Conservation (phyloP, 2,329 filamentous ascomycete genomes). For the Colletotrichum incanum region DNA sequence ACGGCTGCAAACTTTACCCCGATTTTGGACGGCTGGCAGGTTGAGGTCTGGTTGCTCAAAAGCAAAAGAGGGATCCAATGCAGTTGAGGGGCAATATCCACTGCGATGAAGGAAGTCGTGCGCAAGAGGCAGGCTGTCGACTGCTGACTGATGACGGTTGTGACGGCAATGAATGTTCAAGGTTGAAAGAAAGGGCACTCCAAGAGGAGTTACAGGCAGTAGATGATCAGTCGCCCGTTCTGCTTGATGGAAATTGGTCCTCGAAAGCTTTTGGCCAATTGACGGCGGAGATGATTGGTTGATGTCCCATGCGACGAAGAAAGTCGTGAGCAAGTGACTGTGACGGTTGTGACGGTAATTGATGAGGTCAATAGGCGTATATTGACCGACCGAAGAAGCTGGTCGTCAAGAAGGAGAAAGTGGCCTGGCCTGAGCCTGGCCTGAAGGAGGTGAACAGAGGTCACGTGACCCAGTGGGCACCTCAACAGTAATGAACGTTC, state of each 20-base stretch:
- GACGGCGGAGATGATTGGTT: neutral
- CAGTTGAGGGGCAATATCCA: neutral
- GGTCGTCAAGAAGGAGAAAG: too few relatives aligned
- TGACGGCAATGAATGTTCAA: neutral
- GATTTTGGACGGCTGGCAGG: neutral
- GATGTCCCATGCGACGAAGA: neutral
- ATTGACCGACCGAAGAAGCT: too few relatives aligned
- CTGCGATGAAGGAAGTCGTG: neutral
- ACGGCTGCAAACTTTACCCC: neutral
- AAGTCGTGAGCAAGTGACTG: neutral
- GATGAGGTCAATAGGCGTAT: too few relatives aligned
- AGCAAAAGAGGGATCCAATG: neutral
- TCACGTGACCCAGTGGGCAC: too few relatives aligned
- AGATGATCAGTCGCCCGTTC: neutral
- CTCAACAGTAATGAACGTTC: neutral
- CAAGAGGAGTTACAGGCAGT: neutral
- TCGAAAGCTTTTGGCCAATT: neutral
- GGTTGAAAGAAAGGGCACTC: neutral
- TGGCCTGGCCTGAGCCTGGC: too few relatives aligned
- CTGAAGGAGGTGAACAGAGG: too few relatives aligned
- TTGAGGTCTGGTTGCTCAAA: neutral
- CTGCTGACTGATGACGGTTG: neutral
- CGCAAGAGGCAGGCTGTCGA: slow-evolving; percentile 1
- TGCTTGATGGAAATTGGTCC: neutral
- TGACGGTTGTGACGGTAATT: neutral